Percentiles rank a stretch among this genome's conserved stretches.
Conservation (phyloP, 345 rosid species). For the Arabidopsis thaliana region DNA sequence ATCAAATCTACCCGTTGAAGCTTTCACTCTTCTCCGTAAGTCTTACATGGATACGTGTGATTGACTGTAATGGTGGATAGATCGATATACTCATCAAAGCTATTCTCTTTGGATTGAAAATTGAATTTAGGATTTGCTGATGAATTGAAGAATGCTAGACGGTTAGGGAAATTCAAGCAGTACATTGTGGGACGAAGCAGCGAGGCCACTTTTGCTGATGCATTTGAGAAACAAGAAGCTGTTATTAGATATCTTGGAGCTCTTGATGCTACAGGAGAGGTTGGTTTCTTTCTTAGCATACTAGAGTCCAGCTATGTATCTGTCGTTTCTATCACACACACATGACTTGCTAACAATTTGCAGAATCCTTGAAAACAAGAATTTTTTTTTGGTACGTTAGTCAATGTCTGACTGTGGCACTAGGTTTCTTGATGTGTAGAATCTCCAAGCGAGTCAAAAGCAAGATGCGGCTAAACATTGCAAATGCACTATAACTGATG, state of each 20-base stretch:
- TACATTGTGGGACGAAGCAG: constrained; percentile 87
- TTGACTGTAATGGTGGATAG: background rate
- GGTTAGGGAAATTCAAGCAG: constrained; percentile 73
- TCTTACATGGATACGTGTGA: background rate
- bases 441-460: constrained; percentile 76
- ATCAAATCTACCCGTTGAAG: constrained; percentile 47
- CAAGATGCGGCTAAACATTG: constrained; percentile 84
- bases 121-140: constrained; percentile 67
- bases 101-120: constrained; percentile 1
- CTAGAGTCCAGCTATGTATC: constrained; percentile 9
- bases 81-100: background rate
- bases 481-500: constrained; percentile 77
- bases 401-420: constrained; percentile 47
- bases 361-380: background rate
- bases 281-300: constrained; percentile 45
- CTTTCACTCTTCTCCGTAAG: constrained; percentile 84
- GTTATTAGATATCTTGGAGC: constrained; percentile 74
- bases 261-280: constrained; percentile 84
- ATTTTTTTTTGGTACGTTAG: constrained; percentile 9
- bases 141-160: constrained; percentile 72
- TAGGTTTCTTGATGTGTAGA: constrained; percentile 74
- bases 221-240: constrained; percentile 85
- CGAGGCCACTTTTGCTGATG: constrained; percentile 75
- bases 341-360: background rate
- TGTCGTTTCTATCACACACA: background rate